These are phyloP conservation scores for Diaporthe sp. DNA, from an alignment of 2,329 filamentous ascomycete species.

Conservation along the genomic window DNA sequence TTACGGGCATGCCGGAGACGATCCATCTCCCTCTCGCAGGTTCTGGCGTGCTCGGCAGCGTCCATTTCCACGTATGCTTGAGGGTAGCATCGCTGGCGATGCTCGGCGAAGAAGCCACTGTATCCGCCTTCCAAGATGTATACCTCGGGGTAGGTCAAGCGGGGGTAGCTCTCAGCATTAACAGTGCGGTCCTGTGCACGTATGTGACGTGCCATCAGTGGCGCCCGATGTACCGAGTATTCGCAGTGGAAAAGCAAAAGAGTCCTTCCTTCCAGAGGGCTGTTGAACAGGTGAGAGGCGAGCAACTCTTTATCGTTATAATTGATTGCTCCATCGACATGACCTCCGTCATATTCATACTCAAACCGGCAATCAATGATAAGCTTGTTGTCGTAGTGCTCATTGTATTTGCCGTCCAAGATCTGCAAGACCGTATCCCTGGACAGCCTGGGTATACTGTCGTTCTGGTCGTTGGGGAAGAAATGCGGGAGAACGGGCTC, in stretches of 20 bases:
- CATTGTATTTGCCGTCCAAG: constrained; percentile 85
- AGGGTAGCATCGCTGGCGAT: constrained; percentile 87
- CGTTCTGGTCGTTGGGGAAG: constrained; percentile 81
- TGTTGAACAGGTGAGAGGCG: constrained; percentile 81
- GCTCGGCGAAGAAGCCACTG: constrained; percentile 88
- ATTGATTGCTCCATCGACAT: constrained; percentile 94
- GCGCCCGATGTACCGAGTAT: constrained; percentile 96
- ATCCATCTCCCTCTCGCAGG: constrained; percentile 94
- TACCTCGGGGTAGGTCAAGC: constrained; percentile 93
- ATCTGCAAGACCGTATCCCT: constrained; percentile 87
- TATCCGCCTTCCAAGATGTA: constrained; percentile 98
- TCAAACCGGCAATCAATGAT: constrained; percentile 98
- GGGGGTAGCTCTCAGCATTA: constrained; percentile 89
- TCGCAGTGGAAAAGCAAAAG: constrained; percentile 97
- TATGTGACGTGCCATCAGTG: constrained; percentile 95
- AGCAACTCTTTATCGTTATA: constrained; percentile 96
- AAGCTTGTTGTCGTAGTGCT: constrained; percentile 83
- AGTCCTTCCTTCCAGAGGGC: constrained; percentile 76
- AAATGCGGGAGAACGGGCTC: constrained; percentile 87
- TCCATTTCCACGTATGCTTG: constrained; percentile 98
- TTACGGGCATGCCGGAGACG: constrained; percentile 88
- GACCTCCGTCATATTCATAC: constrained; percentile 97
- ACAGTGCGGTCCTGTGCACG: constrained; percentile 88
- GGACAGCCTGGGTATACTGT: constrained; percentile 89
- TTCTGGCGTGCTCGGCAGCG: constrained; percentile 89